phyloP scores from a whole-genome alignment of 345 rosid genomes.

The Physaria fendleri region DNA sequence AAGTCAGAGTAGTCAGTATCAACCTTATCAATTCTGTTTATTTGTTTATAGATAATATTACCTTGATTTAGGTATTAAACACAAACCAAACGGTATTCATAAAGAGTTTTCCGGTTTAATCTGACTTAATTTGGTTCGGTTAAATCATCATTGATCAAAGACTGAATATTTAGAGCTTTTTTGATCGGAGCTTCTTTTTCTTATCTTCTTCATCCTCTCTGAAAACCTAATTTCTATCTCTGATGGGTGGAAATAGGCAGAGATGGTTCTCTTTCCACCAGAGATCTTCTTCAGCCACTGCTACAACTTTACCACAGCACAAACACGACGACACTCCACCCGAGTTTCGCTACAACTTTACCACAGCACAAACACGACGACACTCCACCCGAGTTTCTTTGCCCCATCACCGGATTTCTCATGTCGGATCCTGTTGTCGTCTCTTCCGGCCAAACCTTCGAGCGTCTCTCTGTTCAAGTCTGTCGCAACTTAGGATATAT shows the following conservation, averaged over 20 bases:
- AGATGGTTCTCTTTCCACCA: conserved; percentile 60
- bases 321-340: conserved; percentile 43
- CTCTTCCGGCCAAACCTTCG: conserved; percentile 83
- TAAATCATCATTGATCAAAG: conserved; percentile 12
- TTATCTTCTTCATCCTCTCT: not conserved
- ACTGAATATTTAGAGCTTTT: not conserved
- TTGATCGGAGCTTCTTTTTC: not conserved
- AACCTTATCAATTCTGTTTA: conserved; percentile 13
- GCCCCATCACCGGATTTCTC: conserved; percentile 60
- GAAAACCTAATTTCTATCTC: not conserved
- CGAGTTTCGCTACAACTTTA: conserved; percentile 39
- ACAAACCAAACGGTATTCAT: not conserved
- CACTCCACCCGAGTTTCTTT: conserved; percentile 64
- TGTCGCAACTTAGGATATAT: conserved; percentile 45
- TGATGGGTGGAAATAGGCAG: conserved; percentile 54
- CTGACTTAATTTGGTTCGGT: not conserved
- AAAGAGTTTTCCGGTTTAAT: not conserved
- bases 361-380: conserved; percentile 31
- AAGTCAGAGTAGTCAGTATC: conserved; percentile 10
- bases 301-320: conserved; percentile 27
- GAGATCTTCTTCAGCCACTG: conserved; percentile 31
- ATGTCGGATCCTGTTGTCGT: conserved; percentile 89
- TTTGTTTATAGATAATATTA: not conserved
- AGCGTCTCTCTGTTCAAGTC: conserved; percentile 60
- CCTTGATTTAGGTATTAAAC: not conserved